Base-by-base conservation (phyloP, 202 grass and related monocot genomes). In the Panicum hallii region DNA sequence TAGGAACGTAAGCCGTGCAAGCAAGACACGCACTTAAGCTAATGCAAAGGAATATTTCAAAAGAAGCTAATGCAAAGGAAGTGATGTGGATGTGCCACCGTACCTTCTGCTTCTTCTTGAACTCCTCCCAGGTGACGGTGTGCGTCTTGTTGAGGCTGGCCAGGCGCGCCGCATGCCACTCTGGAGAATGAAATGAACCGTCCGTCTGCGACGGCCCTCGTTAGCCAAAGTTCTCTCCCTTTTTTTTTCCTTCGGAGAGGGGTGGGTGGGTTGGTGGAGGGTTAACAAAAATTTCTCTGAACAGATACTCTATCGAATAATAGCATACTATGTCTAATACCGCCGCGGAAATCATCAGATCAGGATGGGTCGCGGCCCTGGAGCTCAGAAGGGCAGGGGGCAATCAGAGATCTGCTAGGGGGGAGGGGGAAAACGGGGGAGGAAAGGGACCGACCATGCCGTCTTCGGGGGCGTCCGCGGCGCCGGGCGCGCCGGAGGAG, bases 141-240 rank as follows among this genome's bases (percentile, higher is more conserved):
- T 99, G 97, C 38, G 97, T 93, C 82, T 95, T 99, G 78, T 85
- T 95, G 43, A 99, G 92, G 85, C 94, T 94, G 80, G 97, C 97
- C 92, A 99, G 91, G 72, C 97, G 97, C 86, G 97, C 97, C 85
- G 97, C 97, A 88, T 99, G 97, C 97, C 97, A 99, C 92, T 97
- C 97, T 97, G 97, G 97, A 94, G 97, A 97, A 99, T 99, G 97
- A 97, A 99, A 99, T 94, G 97, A 97, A 94, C 97, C 97, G 90
- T 99, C 97, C 87, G 88, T 90, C 97, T 99, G 93, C 32, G 91
- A 94, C 90, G 92, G 93, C 70, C 87, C 97, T 89, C 79, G 88
- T 99, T 99, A 99, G 93, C 92, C 94, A 96, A 91, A 87, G 75
- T 79, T 67, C 87, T 38, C 38, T 56, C 13, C 8, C 65, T 81